A percentile compares a stretch with the other conserved stretches of the same genome.
Conservation (phyloP, 768 basidiomycete species). For the Candolleomyces eurysporus region DNA sequence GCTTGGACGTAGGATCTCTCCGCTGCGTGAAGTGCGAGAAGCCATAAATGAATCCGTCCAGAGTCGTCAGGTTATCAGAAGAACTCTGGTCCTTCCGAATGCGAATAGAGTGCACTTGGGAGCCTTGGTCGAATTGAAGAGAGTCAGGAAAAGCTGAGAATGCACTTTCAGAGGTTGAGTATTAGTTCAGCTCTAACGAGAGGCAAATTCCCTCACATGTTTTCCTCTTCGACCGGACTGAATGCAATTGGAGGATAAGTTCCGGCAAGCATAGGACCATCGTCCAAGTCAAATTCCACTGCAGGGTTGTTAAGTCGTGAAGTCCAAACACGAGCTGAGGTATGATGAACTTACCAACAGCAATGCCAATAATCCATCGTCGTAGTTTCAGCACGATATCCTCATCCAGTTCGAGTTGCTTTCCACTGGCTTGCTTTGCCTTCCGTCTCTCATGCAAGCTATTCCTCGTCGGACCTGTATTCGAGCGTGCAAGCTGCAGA, state of each 20-base stretch:
- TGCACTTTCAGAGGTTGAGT: slow-evolving; percentile 47
- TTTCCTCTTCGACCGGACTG: slow-evolving; percentile 68
- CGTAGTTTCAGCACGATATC: slow-evolving; percentile 49
- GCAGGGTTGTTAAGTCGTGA: not conserved
- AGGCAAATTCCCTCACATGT: slow-evolving; percentile 59
- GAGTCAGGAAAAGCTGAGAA: slow-evolving; percentile 95
- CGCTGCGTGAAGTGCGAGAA: slow-evolving; percentile 76
- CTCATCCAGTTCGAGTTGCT: slow-evolving; percentile 45
- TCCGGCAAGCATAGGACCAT: slow-evolving; percentile 75
- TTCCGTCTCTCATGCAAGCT: slow-evolving; percentile 28
- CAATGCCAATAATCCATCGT: slow-evolving; percentile 68
- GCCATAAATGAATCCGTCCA: slow-evolving; percentile 75
- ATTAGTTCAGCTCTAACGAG: slow-evolving; percentile 2
- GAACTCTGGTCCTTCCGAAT: slow-evolving; percentile 50
- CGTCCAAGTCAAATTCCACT: slow-evolving; percentile 90
- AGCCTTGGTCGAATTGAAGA: slow-evolving; percentile 78
- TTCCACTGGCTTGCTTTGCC: slow-evolving; percentile 31
- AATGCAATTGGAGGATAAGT: slow-evolving; percentile 68
- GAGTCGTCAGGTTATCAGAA: slow-evolving; percentile 27
- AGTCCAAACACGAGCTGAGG: not conserved
- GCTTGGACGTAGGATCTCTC: slow-evolving; percentile 60
- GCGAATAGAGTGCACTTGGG: slow-evolving; percentile 83
- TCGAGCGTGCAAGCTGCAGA: slow-evolving; percentile 37
- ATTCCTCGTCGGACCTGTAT: slow-evolving; percentile 42
- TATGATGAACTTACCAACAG: slow-evolving; percentile 47